Conservation (phyloP, 805 yeast genomes). For the Cyberlindnera xishuangbannaensis region DNA sequence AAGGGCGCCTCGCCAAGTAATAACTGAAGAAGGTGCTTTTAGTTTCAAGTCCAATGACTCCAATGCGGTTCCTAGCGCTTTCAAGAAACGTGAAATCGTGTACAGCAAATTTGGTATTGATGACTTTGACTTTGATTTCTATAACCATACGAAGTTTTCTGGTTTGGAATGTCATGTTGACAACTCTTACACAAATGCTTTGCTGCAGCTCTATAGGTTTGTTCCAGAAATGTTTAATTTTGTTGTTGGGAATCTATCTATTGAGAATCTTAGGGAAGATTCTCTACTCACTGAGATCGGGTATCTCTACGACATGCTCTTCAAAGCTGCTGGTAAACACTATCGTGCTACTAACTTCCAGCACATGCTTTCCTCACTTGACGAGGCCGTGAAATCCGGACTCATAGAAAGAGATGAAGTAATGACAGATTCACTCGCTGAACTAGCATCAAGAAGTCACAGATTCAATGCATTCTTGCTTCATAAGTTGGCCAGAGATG, state of each 20-base stretch:
- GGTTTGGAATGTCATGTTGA: conserved; percentile 89
- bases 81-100: conserved; percentile 64
- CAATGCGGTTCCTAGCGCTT: conserved; percentile 64
- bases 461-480: conserved; percentile 56
- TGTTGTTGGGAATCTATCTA: conserved; percentile 49
- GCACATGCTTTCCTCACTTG: conserved; percentile 39
- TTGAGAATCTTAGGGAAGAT: conserved; percentile 39
- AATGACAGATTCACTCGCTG: conserved; percentile 1
- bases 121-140: conserved; percentile 86
- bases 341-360: conserved; percentile 82
- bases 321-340: conserved; percentile 70
- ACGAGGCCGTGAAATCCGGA: conserved; percentile 47
- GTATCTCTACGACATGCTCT: conserved; percentile 85
- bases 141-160: conserved; percentile 66
- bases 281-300: conserved; percentile 79
- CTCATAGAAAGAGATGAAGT: conserved; percentile 42
- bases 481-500: conserved; percentile 46
- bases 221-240: conserved; percentile 68
- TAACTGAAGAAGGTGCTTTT: conserved; percentile 24
- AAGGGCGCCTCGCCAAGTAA: conserved; percentile 22
- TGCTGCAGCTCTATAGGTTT: conserved; percentile 75
- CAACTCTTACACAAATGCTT: conserved; percentile 70
- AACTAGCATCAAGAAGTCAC: conserved; percentile 32
- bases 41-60: conserved; percentile 26
- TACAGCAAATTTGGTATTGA: conserved; percentile 90